phyloP scores from a whole-genome alignment of 352 stramenopile species.

The Pythium phragmitis region DNA sequence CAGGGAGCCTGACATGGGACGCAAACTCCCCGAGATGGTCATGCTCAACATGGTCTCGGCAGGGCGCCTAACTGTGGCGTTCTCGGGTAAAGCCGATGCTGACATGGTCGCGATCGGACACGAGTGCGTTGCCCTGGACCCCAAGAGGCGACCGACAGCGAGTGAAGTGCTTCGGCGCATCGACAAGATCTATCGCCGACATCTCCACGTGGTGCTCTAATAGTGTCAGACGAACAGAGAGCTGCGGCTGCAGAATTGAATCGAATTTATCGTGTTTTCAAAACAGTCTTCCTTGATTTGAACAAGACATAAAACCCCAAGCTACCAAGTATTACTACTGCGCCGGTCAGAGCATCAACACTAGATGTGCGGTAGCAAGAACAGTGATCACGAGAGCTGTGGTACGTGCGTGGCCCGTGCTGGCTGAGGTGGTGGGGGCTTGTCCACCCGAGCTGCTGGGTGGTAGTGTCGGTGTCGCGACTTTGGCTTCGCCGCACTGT shows the following conservation, averaged over 20 bases:
- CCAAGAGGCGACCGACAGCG: neutral
- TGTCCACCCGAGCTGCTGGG: constrained; percentile 8
- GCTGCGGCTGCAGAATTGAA: too few relatives aligned
- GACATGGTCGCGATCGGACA: constrained; percentile 3
- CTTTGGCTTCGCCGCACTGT: constrained; percentile 2
- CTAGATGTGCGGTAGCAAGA: too few relatives aligned
- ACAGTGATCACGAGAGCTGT: too few relatives aligned
- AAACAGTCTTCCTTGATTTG: too few relatives aligned
- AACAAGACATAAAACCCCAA: too few relatives aligned
- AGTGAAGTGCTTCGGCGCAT: constrained; percentile 7
- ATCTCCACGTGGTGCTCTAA: too few relatives aligned
- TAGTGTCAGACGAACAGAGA: too few relatives aligned
- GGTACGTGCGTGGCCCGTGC: too few relatives aligned
- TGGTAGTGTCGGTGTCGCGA: neutral
- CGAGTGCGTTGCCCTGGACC: constrained; percentile 1
- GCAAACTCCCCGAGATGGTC: constrained; percentile 7
- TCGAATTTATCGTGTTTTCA: too few relatives aligned
- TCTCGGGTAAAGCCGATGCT: neutral
- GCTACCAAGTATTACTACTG: too few relatives aligned
- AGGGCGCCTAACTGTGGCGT: neutral
- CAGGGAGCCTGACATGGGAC: neutral
- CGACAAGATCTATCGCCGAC: constrained; percentile 10
- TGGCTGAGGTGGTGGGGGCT: neutral
- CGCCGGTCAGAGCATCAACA: too few relatives aligned
- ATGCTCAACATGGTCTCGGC: constrained; percentile 12